Base-by-base conservation (phyloP, 805 yeast species). In the Sungouiella blattae region DNA sequence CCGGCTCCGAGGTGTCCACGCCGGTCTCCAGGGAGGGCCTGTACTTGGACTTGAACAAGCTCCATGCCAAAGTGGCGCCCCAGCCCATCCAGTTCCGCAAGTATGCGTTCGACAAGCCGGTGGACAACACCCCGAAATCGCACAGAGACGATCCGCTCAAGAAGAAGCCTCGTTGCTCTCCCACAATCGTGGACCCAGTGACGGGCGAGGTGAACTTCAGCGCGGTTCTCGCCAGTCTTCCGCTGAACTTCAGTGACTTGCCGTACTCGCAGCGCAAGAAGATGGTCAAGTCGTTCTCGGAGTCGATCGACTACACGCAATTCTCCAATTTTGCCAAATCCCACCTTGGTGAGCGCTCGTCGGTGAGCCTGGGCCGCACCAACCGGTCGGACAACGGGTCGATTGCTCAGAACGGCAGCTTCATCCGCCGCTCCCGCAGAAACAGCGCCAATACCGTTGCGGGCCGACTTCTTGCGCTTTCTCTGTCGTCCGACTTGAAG, bases 221-320 rank as follows among this genome's bases (percentile, higher is more conserved):
- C 39, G 37, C 49, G 26, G 57, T 69, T 11, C 48, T 73, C 9
- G 63, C 68, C 25, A 62, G 61, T 16, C 43, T 47, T 16, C 52
- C 52, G 11, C 31, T 65, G 1, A 70, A 77, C 47, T 80, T 78
- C 49, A 60, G 67, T 37, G 73, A 70, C 16, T 58, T 77, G 40
- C 83, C 84, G 0, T 78, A 78, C 49, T 75, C 83, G 1, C 81
- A 75, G 46, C 60, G 87, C 35, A 73, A 76, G 37, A 75, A 65
- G 43, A 66, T 39, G 39, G 71, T 60, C 11, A 55, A 54, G 32
- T 60, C 65, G 8, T 58, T 60, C 37, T 59, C 67, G 18, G 67
- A 63, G 4, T 53, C 62, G 25, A 54, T 67, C 18, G 73, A 68
- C 46, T 68, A 66, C 43, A 62, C 71, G 6, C 72, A 67, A 33